phyloP scores from a whole-genome alignment of 2,329 filamentous ascomycete species.

The Penicillium polonicum region DNA sequence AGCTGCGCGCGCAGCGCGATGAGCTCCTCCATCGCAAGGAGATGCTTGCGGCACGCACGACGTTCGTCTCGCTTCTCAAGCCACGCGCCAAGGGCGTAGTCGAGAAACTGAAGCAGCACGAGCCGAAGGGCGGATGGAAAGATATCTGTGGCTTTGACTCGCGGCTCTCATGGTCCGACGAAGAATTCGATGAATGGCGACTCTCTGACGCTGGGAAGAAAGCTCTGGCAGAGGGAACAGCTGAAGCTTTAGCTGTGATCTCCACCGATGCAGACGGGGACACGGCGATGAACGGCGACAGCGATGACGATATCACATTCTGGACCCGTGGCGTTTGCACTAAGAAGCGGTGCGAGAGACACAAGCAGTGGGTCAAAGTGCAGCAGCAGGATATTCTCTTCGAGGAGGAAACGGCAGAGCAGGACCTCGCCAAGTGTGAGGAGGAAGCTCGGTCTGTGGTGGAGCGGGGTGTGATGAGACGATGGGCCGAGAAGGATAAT shows the following conservation, averaged over 20 bases:
- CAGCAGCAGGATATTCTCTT: conserved; percentile 48
- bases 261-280: conserved; percentile 37
- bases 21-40: conserved; percentile 38
- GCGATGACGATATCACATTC: conserved; percentile 32
- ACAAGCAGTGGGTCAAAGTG: conserved; percentile 50
- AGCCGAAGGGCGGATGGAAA: conserved; percentile 48
- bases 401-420: conserved; percentile 41
- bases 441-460: conserved; percentile 43
- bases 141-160: conserved; percentile 51
- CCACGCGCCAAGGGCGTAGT: conserved; percentile 43
- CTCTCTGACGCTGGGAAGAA: conserved; percentile 38
- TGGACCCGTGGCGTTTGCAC: conserved; percentile 46
- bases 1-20: conserved; percentile 36
- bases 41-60: conserved; percentile 44
- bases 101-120: conserved; percentile 45
- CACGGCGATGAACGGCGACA: conserved; percentile 34
- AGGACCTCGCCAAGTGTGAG: conserved; percentile 42
- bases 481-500: conserved; percentile 39
- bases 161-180: conserved; percentile 49
- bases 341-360: conserved; percentile 50
- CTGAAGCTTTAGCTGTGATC: conserved; percentile 33
- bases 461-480: conserved; percentile 46
- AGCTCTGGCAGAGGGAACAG: conserved; percentile 40
- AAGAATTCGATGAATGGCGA: conserved; percentile 50
- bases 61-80: conserved; percentile 44